Conservation (phyloP, 768 basidiomycete species). For the Amyloporia xantha region DNA sequence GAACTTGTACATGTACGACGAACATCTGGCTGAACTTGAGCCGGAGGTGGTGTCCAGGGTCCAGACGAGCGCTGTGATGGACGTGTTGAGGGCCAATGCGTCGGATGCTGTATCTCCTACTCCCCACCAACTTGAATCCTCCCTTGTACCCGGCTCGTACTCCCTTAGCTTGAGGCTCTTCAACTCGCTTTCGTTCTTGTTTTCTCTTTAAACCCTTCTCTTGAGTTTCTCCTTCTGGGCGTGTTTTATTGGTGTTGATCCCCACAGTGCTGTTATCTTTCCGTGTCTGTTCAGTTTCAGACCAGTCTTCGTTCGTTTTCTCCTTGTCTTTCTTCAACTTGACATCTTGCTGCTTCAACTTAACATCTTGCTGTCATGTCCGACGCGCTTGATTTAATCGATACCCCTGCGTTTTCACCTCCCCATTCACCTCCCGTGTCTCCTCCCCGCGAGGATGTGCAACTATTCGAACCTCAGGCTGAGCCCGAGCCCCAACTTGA, state of each 20-base stretch:
- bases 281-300: background rate
- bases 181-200: background rate
- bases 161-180: background rate
- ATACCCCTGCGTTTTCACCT: background rate
- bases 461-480: background rate
- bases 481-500: background rate
- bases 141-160: background rate
- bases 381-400: background rate
- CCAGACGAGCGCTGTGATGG: background rate
- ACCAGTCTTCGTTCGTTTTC: background rate
- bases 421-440: background rate
- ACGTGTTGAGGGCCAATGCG: background rate
- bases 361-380: background rate
- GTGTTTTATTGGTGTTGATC: background rate
- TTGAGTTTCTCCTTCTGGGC: background rate
- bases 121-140: background rate
- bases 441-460: background rate
- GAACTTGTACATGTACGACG: no score
- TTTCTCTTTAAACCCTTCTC: background rate
- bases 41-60: background rate
- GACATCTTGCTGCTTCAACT: background rate
- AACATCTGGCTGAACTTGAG: background rate
- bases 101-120: background rate
- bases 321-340: background rate
- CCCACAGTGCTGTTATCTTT: no score